Evolutionary conservation across 2,329 filamentous ascomycete species (phyloP).

Genomic region (Boeremia lycopersici): DNA sequence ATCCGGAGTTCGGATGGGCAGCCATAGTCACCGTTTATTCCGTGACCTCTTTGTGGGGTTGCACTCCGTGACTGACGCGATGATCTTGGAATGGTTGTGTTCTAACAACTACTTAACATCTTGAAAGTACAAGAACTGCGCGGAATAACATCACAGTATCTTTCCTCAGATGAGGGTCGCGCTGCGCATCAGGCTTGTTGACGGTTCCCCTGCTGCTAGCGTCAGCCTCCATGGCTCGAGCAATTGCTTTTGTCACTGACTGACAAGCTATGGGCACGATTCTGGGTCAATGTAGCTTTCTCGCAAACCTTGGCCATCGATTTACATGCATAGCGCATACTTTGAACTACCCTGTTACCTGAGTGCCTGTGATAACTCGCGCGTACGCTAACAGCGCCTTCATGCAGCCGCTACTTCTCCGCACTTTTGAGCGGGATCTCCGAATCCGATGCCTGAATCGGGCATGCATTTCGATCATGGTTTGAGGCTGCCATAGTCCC

Average conservation of each 20-base stretch:
- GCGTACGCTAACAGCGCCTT: not conserved
- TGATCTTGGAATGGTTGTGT: not conserved
- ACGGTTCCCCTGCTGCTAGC: not conserved
- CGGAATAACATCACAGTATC: no score
- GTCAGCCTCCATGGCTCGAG: not conserved
- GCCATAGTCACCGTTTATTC: slow-evolving; percentile 7
- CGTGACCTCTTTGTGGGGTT: not conserved
- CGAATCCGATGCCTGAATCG: not conserved
- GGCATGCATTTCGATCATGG: slow-evolving; percentile 1
- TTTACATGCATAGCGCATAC: no score
- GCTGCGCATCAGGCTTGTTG: not conserved
- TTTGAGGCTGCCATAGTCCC: not conserved
- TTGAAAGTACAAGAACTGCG: no score
- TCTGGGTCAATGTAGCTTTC: not conserved
- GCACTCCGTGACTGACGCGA: not conserved
- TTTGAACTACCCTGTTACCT: not conserved
- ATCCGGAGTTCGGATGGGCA: slow-evolving; percentile 5
- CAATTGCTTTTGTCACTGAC: not conserved
- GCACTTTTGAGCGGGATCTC: not conserved
- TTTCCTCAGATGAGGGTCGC: no score
- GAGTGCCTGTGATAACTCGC: not conserved
- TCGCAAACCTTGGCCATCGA: not conserved
- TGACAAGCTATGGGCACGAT: not conserved
- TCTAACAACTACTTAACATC: no score
- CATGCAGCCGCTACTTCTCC: slow-evolving; percentile 7